Percentiles rank a stretch among this genome's conserved stretches.
Evolutionary conservation across 495 filamentous ascomycete genomes (phyloP).

Genomic region (Daldinia loculata): DNA sequence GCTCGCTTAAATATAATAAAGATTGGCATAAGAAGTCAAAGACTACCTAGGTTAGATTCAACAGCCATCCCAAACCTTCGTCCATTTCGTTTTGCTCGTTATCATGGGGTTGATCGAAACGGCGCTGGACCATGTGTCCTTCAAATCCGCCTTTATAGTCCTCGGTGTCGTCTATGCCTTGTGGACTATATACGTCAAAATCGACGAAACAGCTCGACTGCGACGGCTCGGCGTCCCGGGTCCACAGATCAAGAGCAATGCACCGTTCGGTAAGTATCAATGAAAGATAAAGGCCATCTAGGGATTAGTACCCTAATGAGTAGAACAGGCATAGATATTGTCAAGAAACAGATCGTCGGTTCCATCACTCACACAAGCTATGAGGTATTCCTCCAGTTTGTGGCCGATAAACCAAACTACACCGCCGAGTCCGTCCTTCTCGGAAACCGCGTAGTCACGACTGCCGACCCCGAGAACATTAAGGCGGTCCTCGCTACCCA

Average conservation of each 20-base stretch:
- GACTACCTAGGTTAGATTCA: background rate
- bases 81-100: background rate
- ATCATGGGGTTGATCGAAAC: slow-evolving; percentile 56
- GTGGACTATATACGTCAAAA: slow-evolving; percentile 37
- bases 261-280: slow-evolving; percentile 41
- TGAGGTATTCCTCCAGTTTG: slow-evolving; percentile 65
- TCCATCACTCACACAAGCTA: slow-evolving; percentile 63
- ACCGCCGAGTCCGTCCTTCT: slow-evolving; percentile 70
- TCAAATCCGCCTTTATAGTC: slow-evolving; percentile 42
- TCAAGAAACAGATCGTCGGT: slow-evolving; percentile 61
- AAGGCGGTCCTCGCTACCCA: slow-evolving; percentile 84
- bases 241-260: slow-evolving; percentile 11
- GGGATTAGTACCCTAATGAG: slow-evolving; percentile 11
- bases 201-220: slow-evolving; percentile 53
- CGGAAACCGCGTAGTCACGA: slow-evolving; percentile 68
- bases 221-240: slow-evolving; percentile 54
- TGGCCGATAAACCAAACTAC: slow-evolving; percentile 49
- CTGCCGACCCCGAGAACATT: slow-evolving; percentile 82
- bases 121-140: slow-evolving; percentile 49
- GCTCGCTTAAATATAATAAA: background rate
- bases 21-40: background rate
- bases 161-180: slow-evolving; percentile 43
- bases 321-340: slow-evolving; percentile 67
- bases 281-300: background rate
- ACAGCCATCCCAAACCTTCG: background rate